These are phyloP conservation scores for Aspergillus kassunensis DNA, from an alignment of 495 filamentous ascomycete species.

Conservation along the genomic window DNA sequence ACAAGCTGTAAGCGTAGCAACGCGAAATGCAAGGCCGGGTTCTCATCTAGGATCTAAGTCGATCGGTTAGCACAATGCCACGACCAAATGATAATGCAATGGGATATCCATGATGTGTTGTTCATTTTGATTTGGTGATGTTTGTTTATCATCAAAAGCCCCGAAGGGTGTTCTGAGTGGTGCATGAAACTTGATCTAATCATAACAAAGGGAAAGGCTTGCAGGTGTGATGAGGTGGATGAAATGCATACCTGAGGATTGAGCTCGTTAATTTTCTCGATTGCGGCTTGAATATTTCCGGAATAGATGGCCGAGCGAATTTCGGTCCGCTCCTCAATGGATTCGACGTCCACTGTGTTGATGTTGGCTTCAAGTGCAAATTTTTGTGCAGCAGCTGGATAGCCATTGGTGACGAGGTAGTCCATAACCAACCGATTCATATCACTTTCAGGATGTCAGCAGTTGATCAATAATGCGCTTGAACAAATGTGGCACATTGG, in stretches of 20 bases:
- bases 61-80: slow-evolving; percentile 27
- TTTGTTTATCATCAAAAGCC: slow-evolving; percentile 93
- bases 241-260: slow-evolving; percentile 74
- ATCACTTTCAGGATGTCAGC: slow-evolving; percentile 61
- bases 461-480: slow-evolving; percentile 1
- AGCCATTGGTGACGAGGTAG: slow-evolving; percentile 94
- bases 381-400: slow-evolving; percentile 86
- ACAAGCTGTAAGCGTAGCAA: slow-evolving; percentile 88
- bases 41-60: slow-evolving; percentile 76
- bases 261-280: slow-evolving; percentile 82
- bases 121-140: slow-evolving; percentile 96
- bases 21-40: slow-evolving; percentile 83
- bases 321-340: slow-evolving; percentile 71
- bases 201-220: slow-evolving; percentile 55
- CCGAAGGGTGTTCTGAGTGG: slow-evolving; percentile 84
- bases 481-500: slow-evolving; percentile 10
- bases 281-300: slow-evolving; percentile 79
- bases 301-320: slow-evolving; percentile 77
- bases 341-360: slow-evolving; percentile 62
- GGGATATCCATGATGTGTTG: slow-evolving; percentile 33
- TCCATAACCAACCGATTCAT: slow-evolving; percentile 96
- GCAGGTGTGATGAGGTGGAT: slow-evolving; percentile 2
- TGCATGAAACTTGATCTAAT: slow-evolving; percentile 99
- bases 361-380: slow-evolving; percentile 94
- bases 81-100: slow-evolving; percentile 14